These are phyloP conservation scores for Knoxdaviesia proteae DNA, from an alignment of 2,329 filamentous ascomycete genomes.

Conservation along the genomic window DNA sequence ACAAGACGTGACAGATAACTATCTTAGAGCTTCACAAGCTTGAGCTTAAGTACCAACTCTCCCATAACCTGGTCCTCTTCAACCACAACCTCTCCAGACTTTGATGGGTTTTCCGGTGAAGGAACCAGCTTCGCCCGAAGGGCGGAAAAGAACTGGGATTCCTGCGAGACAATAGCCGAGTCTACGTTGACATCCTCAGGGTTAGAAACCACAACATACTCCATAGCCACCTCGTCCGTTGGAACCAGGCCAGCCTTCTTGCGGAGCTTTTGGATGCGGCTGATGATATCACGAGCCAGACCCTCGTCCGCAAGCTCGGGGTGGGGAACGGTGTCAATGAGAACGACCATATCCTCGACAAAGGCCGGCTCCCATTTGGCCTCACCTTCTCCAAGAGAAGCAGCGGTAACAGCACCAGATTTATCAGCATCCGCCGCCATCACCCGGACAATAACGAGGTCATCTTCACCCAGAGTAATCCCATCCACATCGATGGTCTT, in stretches of 20 bases:
- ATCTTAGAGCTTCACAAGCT: conserved; percentile 47
- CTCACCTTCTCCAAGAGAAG: background rate
- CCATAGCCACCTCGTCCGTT: conserved; percentile 91
- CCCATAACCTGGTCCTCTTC: conserved; percentile 77
- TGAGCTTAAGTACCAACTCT: conserved; percentile 59
- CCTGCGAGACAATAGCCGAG: conserved; percentile 47
- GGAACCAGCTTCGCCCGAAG: conserved; percentile 53
- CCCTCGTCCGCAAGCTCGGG: conserved; percentile 77
- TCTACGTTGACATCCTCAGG: conserved; percentile 56
- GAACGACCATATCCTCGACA: conserved; percentile 44
- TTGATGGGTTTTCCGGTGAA: conserved; percentile 7
- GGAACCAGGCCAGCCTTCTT: conserved; percentile 84
- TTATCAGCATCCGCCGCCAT: conserved; percentile 1
- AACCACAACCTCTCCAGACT: conserved; percentile 32
- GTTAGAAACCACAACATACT: conserved; percentile 65
- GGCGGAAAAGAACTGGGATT: conserved; percentile 51
- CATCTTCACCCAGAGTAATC: conserved; percentile 62
- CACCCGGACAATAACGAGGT: conserved; percentile 33
- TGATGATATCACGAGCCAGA: conserved; percentile 77
- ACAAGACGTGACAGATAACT: background rate
- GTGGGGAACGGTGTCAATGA: conserved; percentile 67
- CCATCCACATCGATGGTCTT: conserved; percentile 68
- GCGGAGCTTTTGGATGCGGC: conserved; percentile 74
- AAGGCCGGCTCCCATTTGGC: conserved; percentile 9
- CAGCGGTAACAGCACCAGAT: background rate